phyloP scores from a whole-genome alignment of 306 rosid species.

The Vigna trinervia region DNA sequence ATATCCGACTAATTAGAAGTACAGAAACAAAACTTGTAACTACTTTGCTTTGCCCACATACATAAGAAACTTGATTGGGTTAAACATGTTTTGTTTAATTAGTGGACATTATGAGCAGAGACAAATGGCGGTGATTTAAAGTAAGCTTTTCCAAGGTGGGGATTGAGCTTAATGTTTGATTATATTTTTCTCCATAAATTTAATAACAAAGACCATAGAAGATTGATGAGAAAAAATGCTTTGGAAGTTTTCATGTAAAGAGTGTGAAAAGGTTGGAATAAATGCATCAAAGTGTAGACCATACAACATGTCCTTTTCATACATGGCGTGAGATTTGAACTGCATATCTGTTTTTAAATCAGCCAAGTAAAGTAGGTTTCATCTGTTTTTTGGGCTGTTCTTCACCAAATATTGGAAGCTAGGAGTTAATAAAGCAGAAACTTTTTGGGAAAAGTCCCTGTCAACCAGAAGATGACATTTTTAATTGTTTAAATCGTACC shows the following conservation, averaged over 20 bases:
- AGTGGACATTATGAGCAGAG: not conserved
- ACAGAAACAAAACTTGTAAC: not conserved
- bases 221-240: not conserved
- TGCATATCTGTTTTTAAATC: not conserved
- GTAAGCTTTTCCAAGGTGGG: not conserved
- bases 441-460: not conserved
- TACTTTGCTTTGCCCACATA: not conserved
- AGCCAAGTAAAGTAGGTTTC: not conserved
- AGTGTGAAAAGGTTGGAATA: slow-evolving; percentile 3
- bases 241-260: not conserved
- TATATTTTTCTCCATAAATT: not conserved
- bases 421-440: not conserved
- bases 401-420: slow-evolving; percentile 13
- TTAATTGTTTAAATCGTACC: not conserved
- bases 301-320: slow-evolving; percentile 4
- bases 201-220: not conserved
- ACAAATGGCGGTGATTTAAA: not conserved
- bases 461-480: not conserved
- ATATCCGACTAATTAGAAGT: not conserved
- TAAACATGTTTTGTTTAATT: slow-evolving; percentile 8
- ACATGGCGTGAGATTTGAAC: not conserved
- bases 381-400: not conserved
- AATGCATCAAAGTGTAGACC: not conserved
- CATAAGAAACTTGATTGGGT: not conserved
- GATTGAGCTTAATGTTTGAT: not conserved